phyloP scores from a whole-genome alignment of 495 filamentous ascomycete genomes.

The Aspergillus indologenus region DNA sequence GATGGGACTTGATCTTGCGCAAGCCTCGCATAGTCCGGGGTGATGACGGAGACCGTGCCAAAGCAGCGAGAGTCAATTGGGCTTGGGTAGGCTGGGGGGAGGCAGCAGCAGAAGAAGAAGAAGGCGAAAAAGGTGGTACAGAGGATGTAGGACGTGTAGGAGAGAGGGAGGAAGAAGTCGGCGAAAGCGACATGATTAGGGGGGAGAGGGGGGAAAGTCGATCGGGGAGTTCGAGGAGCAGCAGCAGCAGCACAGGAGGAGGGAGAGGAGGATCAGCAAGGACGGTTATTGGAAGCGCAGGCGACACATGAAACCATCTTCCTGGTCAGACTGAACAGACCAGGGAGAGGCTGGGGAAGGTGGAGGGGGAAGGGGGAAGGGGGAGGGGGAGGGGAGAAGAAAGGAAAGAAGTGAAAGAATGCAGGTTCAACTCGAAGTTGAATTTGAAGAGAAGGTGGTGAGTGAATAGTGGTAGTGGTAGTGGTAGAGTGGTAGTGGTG shows the following conservation, averaged over 20 bases:
- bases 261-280: conserved; percentile 2
- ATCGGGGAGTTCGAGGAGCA: not conserved
- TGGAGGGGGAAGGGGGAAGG: not conserved
- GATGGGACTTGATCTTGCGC: conserved; percentile 53
- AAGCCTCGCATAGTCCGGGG: conserved; percentile 48
- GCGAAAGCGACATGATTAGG: conserved; percentile 2
- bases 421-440: not conserved
- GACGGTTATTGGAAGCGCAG: not conserved
- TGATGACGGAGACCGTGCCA: conserved; percentile 36
- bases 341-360: not conserved
- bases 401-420: not conserved
- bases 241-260: no score
- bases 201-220: not conserved
- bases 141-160: not conserved
- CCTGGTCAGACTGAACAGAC: conserved; percentile 8
- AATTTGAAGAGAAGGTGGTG: no score
- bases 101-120: conserved; percentile 1
- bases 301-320: conserved; percentile 11
- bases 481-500: no score
- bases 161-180: not conserved
- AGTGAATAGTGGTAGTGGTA: no score
- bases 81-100: conserved; percentile 18
- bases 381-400: not conserved
- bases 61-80: conserved; percentile 30
- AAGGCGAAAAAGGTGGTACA: not conserved